phyloP scores from a whole-genome alignment of 805 yeast species.

The Pichia nanzhaoensis region DNA sequence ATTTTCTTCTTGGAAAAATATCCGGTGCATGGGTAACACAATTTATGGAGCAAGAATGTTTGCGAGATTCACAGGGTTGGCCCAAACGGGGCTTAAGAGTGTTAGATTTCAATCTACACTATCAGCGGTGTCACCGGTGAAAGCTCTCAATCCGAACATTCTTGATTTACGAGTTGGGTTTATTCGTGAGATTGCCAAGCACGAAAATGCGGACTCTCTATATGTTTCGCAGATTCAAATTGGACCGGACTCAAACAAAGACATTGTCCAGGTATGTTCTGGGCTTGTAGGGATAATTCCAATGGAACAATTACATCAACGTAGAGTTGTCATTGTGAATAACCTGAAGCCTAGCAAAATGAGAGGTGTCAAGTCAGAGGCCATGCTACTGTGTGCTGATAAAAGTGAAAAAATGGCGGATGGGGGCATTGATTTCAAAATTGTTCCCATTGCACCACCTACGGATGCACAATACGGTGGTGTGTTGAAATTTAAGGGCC shows the following conservation, averaged over 20 bases:
- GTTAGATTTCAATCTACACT: conserved; percentile 8
- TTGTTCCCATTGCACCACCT: conserved; percentile 47
- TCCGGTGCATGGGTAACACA: no score
- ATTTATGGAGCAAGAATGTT: background rate
- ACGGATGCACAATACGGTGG: conserved; percentile 30
- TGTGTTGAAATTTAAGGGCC: background rate
- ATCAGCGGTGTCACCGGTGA: background rate
- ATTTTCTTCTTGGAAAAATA: no score
- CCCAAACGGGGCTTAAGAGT: no score
- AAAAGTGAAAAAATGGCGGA: no score
- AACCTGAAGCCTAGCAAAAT: conserved; percentile 57
- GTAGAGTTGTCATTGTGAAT: conserved; percentile 45
- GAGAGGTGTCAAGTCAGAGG: conserved; percentile 56
- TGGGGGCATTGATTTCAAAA: conserved; percentile 16
- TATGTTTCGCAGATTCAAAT: conserved; percentile 47
- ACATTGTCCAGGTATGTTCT: conserved; percentile 43
- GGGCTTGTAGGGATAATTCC: conserved; percentile 47
- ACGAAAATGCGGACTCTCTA: conserved; percentile 53
- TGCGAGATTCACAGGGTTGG: background rate
- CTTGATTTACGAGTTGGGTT: conserved; percentile 39
- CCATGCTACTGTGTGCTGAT: conserved; percentile 60
- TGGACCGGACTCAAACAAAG: background rate
- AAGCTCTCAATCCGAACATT: conserved; percentile 16
- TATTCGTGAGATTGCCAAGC: conserved; percentile 39
- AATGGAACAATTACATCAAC: conserved; percentile 31